Base-by-base conservation (phyloP, 257 asterid species). In the Nicotiana knightiana region DNA sequence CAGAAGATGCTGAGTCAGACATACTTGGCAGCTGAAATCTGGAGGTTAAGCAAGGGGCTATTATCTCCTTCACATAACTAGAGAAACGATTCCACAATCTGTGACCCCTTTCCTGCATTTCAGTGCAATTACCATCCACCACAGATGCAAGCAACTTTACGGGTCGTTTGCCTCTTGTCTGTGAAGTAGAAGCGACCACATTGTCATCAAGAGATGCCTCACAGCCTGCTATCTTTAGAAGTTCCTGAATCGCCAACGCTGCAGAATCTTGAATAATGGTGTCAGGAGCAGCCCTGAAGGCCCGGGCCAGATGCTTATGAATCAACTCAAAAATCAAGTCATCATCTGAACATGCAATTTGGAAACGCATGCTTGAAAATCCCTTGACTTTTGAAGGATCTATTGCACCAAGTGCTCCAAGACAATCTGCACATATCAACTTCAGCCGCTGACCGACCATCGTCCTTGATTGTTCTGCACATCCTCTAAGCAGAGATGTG, bases 11-110 rank as follows among this genome's bases (percentile, higher is more conserved):
- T 35, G 86, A 84, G 84, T 94, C 99, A 32, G 92, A 86, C 77
- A 87, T 88, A 70, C 85, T 89, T 15, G 93, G 95, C n/a, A 96
- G 91, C 37, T 85, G 90, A 81, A 91, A 96, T 81, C 89, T 91
- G 84, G 99, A 96, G 86, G 99, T 93, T 86, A 96, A 92, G 92
- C 97, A 96, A 91, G 99, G 99, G 73, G 97, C 99, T 79, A 96
- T 96, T 83, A 96, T 94, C 94, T 96, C 99, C 91, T 94, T 96
- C 65, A 94, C 89, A 86, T 96, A 96, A 89, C 88, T 91, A 85
- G 99, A 96, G 88, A 96, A 96, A 58, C 98, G 93, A 80, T 89
- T 97, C 99, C 99, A 96, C 88, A 96, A 76, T 84, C 88, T 92
- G 90, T 92, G 97, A 64, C 98, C 99, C 89, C 97, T 89, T 61